These are phyloP conservation scores for Tylopilus felleus DNA, from an alignment of 768 basidiomycete genomes.

Conservation along the genomic window DNA sequence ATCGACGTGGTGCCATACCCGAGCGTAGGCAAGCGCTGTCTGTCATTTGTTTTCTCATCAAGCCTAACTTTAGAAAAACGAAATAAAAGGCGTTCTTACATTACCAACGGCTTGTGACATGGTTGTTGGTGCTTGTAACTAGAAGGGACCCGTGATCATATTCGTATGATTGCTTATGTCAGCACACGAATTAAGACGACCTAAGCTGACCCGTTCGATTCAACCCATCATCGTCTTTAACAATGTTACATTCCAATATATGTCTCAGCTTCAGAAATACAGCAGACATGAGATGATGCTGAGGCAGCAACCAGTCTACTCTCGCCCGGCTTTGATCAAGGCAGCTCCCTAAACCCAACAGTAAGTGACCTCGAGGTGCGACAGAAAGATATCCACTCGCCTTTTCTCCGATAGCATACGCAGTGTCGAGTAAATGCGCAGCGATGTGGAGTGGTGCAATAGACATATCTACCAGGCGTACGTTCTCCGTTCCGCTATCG, in stretches of 20 bases:
- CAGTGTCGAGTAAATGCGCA: constrained; percentile 15
- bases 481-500: constrained; percentile 12
- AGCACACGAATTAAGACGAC: too few relatives aligned
- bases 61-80: background rate
- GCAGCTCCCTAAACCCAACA: constrained; percentile 6
- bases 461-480: constrained; percentile 19
- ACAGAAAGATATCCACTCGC: background rate
- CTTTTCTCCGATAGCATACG: constrained; percentile 19
- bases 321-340: constrained; percentile 7
- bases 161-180: background rate
- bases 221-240: too few relatives aligned
- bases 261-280: too few relatives aligned
- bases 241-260: too few relatives aligned
- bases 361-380: background rate
- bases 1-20: constrained; percentile 95
- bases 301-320: background rate
- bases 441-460: constrained; percentile 13
- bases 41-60: constrained; percentile 30
- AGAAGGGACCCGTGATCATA: too few relatives aligned
- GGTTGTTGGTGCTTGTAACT: too few relatives aligned
- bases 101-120: constrained; percentile 87
- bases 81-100: constrained; percentile 42
- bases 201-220: too few relatives aligned
- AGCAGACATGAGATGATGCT: too few relatives aligned
- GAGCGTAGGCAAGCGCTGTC: constrained; percentile 95